Conservation (phyloP, 192 early-diverging fungal species). For the Dimargaris cristalligena region DNA sequence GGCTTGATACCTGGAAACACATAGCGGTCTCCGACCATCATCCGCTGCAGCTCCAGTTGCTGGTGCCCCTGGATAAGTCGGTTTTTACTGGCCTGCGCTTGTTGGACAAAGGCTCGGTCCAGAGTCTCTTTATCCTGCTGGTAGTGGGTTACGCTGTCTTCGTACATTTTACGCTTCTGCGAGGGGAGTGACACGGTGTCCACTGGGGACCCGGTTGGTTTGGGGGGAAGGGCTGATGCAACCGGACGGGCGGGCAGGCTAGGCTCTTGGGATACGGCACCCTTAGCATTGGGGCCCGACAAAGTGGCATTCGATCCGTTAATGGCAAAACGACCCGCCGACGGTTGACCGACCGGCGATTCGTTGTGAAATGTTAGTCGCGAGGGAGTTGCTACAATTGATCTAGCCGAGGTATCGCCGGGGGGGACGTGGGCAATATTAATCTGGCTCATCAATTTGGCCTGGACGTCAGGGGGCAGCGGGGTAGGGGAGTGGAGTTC, state of each 20-base stretch:
- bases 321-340: too few species aligned
- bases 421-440: background rate
- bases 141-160: constrained; percentile 12
- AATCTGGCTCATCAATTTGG: too few species aligned
- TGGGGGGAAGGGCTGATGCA: too few species aligned
- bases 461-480: background rate
- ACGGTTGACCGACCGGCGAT: too few species aligned
- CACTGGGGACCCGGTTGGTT: too few species aligned
- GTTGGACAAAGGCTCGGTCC: constrained; percentile 12
- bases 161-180: constrained; percentile 15
- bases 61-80: background rate
- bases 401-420: background rate
- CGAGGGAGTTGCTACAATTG: background rate
- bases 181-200: constrained; percentile 3
- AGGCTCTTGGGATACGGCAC: too few species aligned
- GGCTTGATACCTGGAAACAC: background rate
- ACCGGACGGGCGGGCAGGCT: too few species aligned
- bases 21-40: constrained; percentile 1
- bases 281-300: too few species aligned
- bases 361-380: too few species aligned
- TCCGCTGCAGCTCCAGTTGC: constrained; percentile 12
- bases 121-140: constrained; percentile 11
- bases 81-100: constrained; percentile 11
- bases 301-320: too few species aligned
- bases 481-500: background rate